Percentiles rank a stretch among this genome's conserved stretches.
Conservation (phyloP, 768 basidiomycete species). For the Sporobolomyces pararoseus region DNA sequence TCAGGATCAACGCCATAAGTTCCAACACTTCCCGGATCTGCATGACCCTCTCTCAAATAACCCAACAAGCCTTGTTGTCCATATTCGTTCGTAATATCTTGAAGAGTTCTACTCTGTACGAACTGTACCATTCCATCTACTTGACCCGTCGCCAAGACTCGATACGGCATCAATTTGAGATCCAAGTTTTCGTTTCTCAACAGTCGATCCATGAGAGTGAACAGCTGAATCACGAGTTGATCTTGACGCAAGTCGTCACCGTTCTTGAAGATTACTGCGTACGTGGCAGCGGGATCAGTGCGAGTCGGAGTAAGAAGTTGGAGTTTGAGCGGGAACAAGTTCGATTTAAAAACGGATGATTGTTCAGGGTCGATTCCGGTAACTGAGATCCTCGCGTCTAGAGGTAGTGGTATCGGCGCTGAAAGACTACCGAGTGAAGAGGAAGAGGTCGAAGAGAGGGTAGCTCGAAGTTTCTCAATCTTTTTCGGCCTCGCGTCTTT, state of each 20-base stretch:
- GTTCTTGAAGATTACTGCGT: constrained; percentile 96
- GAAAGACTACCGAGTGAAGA: constrained; percentile 71
- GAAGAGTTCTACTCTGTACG: constrained; percentile 91
- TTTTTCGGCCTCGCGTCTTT: constrained; percentile 95
- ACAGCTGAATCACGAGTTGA: constrained; percentile 95
- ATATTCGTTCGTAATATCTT: constrained; percentile 82
- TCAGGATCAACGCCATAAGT: constrained; percentile 91
- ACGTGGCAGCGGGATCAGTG: constrained; percentile 51
- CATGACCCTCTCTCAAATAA: constrained; percentile 77
- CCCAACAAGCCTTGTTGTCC: constrained; percentile 70
- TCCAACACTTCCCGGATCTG: constrained; percentile 90
- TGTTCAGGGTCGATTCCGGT: constrained; percentile 86
- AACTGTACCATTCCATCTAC: constrained; percentile 95
- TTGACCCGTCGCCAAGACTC: constrained; percentile 85
- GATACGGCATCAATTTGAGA: constrained; percentile 82
- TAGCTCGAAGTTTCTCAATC: constrained; percentile 86
- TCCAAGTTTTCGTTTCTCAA: constrained; percentile 92
- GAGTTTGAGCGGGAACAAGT: constrained; percentile 82
- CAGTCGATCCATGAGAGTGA: constrained; percentile 93
- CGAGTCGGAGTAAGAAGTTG: constrained; percentile 78
- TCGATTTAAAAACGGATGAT: constrained; percentile 95
- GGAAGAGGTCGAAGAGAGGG: constrained; percentile 68
- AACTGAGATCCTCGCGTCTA: constrained; percentile 79
- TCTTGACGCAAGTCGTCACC: constrained; percentile 99
- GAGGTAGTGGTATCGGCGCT: constrained; percentile 73